Evolutionary conservation across 2,329 filamentous ascomycete species (phyloP).

Genomic region (Ophiostoma montium): DNA sequence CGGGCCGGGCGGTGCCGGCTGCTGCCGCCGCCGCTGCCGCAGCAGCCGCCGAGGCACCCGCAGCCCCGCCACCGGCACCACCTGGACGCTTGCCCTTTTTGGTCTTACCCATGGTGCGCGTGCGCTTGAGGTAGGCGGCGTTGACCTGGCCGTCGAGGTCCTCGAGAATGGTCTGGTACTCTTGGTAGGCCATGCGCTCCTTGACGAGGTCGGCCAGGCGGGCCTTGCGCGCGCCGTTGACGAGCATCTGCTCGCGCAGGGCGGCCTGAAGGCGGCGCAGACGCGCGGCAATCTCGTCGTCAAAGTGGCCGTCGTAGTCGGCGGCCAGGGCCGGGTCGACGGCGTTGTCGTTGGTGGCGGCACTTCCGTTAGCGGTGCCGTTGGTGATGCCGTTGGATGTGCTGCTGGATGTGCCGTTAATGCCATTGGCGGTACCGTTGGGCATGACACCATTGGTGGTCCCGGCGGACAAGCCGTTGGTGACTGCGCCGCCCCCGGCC

Average conservation of each 20-base stretch:
- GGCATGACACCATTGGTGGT: too few relatives aligned
- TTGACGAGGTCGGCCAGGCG: constrained; percentile 76
- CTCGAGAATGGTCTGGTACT: constrained; percentile 92
- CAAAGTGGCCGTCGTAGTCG: constrained; percentile 79
- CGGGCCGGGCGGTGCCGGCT: constrained; percentile 49
- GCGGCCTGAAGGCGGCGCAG: constrained; percentile 73
- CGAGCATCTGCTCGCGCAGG: constrained; percentile 67
- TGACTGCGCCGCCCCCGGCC: too few relatives aligned
- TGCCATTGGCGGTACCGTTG: neutral
- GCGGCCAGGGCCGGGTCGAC: constrained; percentile 27
- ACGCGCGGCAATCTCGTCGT: constrained; percentile 87
- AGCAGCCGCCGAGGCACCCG: constrained; percentile 4
- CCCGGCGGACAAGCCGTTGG: too few relatives aligned
- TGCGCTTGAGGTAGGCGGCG: constrained; percentile 88
- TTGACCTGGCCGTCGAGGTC: constrained; percentile 93
- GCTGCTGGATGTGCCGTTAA: constrained; percentile 14
- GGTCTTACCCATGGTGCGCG: constrained; percentile 86
- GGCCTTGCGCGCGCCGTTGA: constrained; percentile 83
- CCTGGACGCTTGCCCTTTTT: constrained; percentile 52
- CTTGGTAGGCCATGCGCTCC: constrained; percentile 89
- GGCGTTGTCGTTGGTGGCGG: neutral
- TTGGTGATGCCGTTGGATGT: neutral
- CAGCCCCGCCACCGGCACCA: constrained; percentile 39
- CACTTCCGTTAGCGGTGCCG: neutral
- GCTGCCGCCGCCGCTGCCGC: constrained; percentile 21